Evolutionary conservation across 495 filamentous ascomycete species (phyloP), one percentile per base, ranked within the genome.

Genomic region (Cladorrhinum samala): DNA sequence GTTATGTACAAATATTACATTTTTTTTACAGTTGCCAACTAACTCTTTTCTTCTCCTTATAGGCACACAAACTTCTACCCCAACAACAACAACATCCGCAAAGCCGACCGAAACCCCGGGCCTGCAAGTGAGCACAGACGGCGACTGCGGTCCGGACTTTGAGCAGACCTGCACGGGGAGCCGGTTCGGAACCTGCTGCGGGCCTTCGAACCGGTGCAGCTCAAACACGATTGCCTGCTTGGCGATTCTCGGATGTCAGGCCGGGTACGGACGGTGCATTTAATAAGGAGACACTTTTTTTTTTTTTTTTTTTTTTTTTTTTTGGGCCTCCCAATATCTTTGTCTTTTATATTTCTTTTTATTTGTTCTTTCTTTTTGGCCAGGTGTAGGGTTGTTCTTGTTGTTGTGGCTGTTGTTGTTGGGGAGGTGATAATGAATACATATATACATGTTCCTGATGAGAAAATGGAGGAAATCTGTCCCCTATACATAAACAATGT

Each of bases 151-250:
- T 6, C 40, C 56, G 5, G 53, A 55, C 1, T 39, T 44, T 9
- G 42, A 55, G 6, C 58, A 72, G 52, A 72, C 71, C 14, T 74
- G 71, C 55, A 25, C 23, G 8, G 70, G 68, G 30, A 67, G 62
- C 40, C 3, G n/a, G 13, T 69, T 66, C 24, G 71, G 71, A 9
- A 53, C 49, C 7, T 75, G 72, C 62, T 74, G 72, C 59, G 62
- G 59, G n/a, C 46, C 61, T 19, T 52, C 51, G 23, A 59, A 56
- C 19, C 50, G 50, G 19, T 70, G 68, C 55, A 66, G 64, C 14
- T 59, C 54, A 9, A 65, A 49, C 36, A 56, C 54, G 20, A 53
- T 66, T 24, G 45, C 49, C 16, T 68, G 66, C 30, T 37, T 62
- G 23, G 39, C 53, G 0, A 54, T 61, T 23, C 27, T 66, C 43